Conservation (phyloP, 208 protist genomes). For the Leishmania tropica region DNA sequence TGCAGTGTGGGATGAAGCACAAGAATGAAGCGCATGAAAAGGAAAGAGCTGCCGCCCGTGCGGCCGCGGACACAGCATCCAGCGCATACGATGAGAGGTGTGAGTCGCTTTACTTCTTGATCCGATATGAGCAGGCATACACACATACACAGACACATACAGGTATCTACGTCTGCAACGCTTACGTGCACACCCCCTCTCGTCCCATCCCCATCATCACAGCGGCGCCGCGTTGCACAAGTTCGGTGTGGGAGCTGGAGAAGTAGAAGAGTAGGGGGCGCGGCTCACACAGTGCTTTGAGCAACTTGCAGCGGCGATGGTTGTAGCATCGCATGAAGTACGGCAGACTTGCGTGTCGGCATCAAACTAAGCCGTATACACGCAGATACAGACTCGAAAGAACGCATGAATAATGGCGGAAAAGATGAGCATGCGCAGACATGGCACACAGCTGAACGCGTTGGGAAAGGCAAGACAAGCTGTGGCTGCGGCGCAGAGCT, state of each 20-base stretch:
- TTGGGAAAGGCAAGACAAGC: background rate
- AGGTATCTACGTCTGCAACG: background rate
- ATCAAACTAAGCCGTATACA: background rate
- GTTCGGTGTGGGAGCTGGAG: background rate
- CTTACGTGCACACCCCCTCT: background rate
- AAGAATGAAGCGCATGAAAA: background rate
- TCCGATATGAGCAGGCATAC: background rate
- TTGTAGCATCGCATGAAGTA: background rate
- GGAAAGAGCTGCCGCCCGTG: background rate
- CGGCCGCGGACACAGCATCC: background rate
- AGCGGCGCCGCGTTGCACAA: background rate
- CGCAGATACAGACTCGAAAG: background rate
- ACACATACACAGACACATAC: background rate
- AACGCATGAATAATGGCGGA: background rate
- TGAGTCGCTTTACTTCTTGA: background rate
- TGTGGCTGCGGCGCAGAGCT: background rate
- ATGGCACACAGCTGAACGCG: background rate
- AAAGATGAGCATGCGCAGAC: background rate
- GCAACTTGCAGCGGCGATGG: background rate
- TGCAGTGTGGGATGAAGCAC: background rate
- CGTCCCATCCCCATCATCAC: background rate
- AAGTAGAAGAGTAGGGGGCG: background rate
- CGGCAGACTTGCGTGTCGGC: background rate
- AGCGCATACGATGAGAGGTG: background rate
- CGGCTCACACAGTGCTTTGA: background rate